Percentiles rank a stretch among this genome's conserved stretches.
Conservation (phyloP, 2,329 filamentous ascomycete genomes). For the Fusarium irregulare region DNA sequence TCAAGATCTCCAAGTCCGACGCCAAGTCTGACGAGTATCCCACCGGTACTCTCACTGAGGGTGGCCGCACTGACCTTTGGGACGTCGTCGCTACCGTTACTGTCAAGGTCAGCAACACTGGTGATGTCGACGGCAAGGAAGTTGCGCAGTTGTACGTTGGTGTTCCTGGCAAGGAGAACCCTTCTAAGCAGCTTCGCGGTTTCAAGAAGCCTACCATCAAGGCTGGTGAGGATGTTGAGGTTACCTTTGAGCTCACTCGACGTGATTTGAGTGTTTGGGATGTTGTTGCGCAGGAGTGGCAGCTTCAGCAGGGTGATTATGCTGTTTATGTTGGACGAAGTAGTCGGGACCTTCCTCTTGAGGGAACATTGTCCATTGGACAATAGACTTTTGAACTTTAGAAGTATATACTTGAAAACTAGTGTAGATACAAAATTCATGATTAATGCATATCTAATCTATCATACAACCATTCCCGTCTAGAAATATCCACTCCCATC, state of each 20-base stretch:
- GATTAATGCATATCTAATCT: not conserved
- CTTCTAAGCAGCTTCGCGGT: constrained; percentile 6
- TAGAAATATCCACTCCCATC: too few relatives aligned
- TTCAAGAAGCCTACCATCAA: constrained; percentile 6
- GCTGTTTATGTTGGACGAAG: constrained; percentile 7
- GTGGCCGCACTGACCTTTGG: constrained; percentile 6
- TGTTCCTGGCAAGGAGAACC: not conserved
- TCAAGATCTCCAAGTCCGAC: not conserved
- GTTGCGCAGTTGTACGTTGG: constrained; percentile 17
- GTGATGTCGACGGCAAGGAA: not conserved
- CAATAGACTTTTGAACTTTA: rapidly evolving
- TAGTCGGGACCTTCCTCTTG: constrained; percentile 13
- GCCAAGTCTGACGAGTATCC: not conserved
- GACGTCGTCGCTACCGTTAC: constrained; percentile 1
- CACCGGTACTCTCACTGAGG: not conserved
- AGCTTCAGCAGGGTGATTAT: constrained; percentile 12
- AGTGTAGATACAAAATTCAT: not conserved
- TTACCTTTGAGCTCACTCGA: not conserved
- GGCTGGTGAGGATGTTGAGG: not conserved
- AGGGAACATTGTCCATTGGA: not conserved
- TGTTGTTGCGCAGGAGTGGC: constrained; percentile 14
- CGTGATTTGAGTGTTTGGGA: constrained; percentile 17
- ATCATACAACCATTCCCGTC: too few relatives aligned
- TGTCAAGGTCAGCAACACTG: not conserved
- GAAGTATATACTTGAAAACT: rapidly evolving